Percentiles rank a stretch among this genome's conserved stretches.
These are phyloP conservation scores for Calocybe gambosa DNA, from an alignment of 1,284 basidiomycete species.

Conservation along the genomic window DNA sequence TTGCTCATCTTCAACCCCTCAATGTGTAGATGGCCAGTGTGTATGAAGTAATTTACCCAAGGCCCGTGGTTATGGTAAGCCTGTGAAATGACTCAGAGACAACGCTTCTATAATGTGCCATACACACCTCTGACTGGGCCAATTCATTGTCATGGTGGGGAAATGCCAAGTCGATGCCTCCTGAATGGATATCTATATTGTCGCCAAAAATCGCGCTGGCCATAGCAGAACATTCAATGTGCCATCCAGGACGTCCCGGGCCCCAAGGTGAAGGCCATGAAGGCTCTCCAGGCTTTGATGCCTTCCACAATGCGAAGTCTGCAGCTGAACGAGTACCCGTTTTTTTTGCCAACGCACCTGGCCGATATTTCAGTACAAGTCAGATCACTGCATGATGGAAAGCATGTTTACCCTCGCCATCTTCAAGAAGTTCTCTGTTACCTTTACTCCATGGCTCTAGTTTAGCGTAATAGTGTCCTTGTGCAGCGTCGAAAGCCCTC, in stretches of 20 bases:
- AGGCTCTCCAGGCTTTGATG: constrained; percentile 96
- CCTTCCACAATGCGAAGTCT: constrained; percentile 99
- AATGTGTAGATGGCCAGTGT: constrained; percentile 98
- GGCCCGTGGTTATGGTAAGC: constrained; percentile 88
- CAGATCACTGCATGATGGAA: not conserved
- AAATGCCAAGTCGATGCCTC: constrained; percentile 95
- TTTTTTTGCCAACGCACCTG: constrained; percentile 54
- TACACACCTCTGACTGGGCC: constrained; percentile 86
- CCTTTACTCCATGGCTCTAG: constrained; percentile 94
- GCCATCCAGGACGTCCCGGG: constrained; percentile 96
- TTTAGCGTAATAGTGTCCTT: constrained; percentile 83
- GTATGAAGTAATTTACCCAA: constrained; percentile 99
- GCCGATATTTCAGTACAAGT: constrained; percentile 1
- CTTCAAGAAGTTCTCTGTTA: constrained; percentile 85
- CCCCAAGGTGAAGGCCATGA: constrained; percentile 98
- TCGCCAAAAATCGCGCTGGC: constrained; percentile 89
- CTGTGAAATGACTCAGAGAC: constrained; percentile 30
- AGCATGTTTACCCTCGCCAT: constrained; percentile 75
- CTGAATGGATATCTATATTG: constrained; percentile 97
- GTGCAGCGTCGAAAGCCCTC: constrained; percentile 71
- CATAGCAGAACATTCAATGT: constrained; percentile 99
- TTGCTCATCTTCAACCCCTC: constrained; percentile 99
- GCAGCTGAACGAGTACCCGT: constrained; percentile 60
- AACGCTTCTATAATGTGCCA: not conserved
- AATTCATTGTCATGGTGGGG: constrained; percentile 99